These are phyloP conservation scores for Alternaria panax DNA, from an alignment of 2,329 filamentous ascomycete genomes.

Conservation along the genomic window DNA sequence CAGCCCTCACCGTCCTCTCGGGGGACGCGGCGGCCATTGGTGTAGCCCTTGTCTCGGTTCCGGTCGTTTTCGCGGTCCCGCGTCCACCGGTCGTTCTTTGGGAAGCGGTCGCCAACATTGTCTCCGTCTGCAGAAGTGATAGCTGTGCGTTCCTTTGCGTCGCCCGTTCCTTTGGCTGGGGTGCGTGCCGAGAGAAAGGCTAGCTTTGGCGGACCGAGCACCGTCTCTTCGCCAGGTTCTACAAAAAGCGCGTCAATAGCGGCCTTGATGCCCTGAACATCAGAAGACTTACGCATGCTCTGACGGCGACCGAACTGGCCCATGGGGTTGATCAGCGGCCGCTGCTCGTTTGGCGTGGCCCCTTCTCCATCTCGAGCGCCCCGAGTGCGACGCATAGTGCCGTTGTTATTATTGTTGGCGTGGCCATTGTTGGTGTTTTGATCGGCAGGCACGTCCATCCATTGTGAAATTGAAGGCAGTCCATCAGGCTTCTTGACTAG, in stretches of 20 bases:
- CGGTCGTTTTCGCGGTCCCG: constrained; percentile 53
- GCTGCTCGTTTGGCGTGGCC: constrained; percentile 34
- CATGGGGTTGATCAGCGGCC: constrained; percentile 46
- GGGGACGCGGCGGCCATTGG: constrained; percentile 52
- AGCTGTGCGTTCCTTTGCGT: constrained; percentile 46
- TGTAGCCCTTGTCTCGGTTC: constrained; percentile 43
- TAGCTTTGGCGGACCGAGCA: constrained; percentile 84
- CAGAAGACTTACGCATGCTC: constrained; percentile 58
- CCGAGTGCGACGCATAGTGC: constrained; percentile 35
- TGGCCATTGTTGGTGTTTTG: constrained; percentile 36
- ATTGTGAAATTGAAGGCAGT: constrained; percentile 86
- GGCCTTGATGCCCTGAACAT: constrained; percentile 51
- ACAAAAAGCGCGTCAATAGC: constrained; percentile 42
- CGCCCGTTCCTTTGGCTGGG: constrained; percentile 53
- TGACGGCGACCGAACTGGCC: constrained; percentile 45
- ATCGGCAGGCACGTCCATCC: constrained; percentile 78
- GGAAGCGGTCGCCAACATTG: constrained; percentile 43
- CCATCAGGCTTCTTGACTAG: constrained; percentile 80
- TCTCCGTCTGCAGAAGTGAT: constrained; percentile 51
- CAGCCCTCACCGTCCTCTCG: constrained; percentile 72
- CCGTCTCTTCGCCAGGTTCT: constrained; percentile 77
- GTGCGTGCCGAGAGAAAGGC: constrained; percentile 76
- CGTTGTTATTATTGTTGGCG: constrained; percentile 33
- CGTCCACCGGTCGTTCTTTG: constrained; percentile 51
- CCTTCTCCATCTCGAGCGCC: constrained; percentile 39